phyloP scores from a whole-genome alignment of 2,329 filamentous ascomycete species.

The Amphichorda felina region DNA sequence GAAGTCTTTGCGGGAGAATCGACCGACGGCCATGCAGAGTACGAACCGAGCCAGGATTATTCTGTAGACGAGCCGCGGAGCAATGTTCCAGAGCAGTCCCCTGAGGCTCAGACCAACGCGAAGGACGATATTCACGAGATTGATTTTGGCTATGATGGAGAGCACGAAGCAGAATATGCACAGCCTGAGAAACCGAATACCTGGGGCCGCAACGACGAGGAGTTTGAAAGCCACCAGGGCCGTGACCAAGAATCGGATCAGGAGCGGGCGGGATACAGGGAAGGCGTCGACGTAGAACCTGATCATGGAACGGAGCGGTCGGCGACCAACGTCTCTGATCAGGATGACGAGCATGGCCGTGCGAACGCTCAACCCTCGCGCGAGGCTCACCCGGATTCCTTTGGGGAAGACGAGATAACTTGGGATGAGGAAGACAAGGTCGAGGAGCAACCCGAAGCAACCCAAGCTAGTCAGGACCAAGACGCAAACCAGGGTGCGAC shows the following conservation, averaged over 20 bases:
- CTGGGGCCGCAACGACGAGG: neutral
- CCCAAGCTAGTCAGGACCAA: neutral
- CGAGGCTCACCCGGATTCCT: too few species aligned
- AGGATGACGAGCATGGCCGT: too few species aligned
- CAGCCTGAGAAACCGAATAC: too few species aligned
- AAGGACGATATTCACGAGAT: neutral
- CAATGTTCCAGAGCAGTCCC: too few species aligned
- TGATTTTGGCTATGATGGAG: neutral
- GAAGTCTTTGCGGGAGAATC: too few species aligned
- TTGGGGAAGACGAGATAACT: conserved; percentile 2
- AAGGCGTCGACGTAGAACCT: too few species aligned
- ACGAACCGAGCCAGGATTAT: too few species aligned
- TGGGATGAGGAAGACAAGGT: conserved; percentile 1
- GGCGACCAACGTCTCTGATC: neutral
- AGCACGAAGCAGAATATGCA: neutral
- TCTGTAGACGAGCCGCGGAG: too few species aligned
- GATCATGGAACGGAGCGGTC: neutral
- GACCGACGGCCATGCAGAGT: too few species aligned
- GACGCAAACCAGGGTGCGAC: neutral
- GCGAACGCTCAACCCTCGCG: too few species aligned
- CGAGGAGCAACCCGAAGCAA: neutral
- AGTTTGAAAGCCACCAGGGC: neutral
- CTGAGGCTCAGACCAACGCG: too few species aligned
- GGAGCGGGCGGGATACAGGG: too few species aligned
- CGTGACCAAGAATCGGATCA: neutral